Evolutionary conservation across 1,139 yeast genomes (phyloP).

Genomic region (Lodderomyces parapsilosis): DNA sequence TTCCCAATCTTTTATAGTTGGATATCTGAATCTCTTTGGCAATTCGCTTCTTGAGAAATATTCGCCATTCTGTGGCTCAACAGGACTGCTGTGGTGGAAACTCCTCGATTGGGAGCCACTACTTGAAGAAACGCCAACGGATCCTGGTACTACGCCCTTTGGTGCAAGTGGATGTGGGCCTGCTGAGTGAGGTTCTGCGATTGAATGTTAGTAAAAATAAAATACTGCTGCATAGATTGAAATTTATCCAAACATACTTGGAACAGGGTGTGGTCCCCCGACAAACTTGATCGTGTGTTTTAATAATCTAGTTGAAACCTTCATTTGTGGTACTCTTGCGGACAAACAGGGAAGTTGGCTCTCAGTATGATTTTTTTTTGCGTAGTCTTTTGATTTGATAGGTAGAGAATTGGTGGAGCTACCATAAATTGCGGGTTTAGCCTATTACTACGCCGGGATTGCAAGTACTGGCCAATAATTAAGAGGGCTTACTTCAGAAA

Average conservation of each 20-base stretch:
- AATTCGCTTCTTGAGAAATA: slow-evolving; percentile 61
- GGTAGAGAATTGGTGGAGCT: too few species aligned
- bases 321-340: slow-evolving; percentile 10
- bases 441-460: too few species aligned
- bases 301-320: slow-evolving; percentile 24
- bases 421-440: too few species aligned
- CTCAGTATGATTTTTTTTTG: background rate
- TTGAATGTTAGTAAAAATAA: slow-evolving; percentile 5
- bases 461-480: too few species aligned
- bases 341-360: background rate
- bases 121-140: slow-evolving; percentile 11
- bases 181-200: slow-evolving; percentile 21
- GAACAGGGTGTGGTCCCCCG: slow-evolving; percentile 49
- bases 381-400: too few species aligned
- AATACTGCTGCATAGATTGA: background rate
- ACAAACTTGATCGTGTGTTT: slow-evolving; percentile 59
- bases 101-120: slow-evolving; percentile 10
- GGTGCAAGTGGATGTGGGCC: slow-evolving; percentile 54
- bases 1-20: slow-evolving; percentile 60
- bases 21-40: slow-evolving; percentile 70
- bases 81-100: slow-evolving; percentile 30
- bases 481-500: too few species aligned
- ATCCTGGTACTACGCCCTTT: slow-evolving; percentile 46
- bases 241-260: too few species aligned
- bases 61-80: slow-evolving; percentile 47